Evolutionary conservation across 768 basidiomycete species (phyloP), one percentile per base, ranked within the genome.

Genomic region (Pilatotrama ljubarskyi): DNA sequence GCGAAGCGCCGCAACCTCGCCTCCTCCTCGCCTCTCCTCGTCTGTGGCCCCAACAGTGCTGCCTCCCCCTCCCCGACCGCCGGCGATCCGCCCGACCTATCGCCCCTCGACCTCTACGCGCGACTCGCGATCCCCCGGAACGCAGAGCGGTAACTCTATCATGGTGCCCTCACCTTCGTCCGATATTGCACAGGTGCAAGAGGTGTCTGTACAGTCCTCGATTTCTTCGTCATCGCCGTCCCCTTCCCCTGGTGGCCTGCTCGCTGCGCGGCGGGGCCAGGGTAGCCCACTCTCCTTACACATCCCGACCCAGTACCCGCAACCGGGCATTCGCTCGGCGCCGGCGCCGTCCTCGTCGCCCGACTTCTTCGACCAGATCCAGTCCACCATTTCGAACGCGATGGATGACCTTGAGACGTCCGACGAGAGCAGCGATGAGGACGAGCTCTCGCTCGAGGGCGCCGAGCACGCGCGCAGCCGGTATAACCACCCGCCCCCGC

Each of bases 301-400:
- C 38, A 80, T 83, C 42, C 83, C 86, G 7, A 65, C 76, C 18
- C 74, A 75, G 42, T 72, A 70, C 54, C 73, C 78, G 36, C 71
- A 78, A 25, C 75, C 78, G 35, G 74, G 77, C 13, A 76, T 87
- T 17, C 83, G 82, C 57, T 84, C 85, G 42, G 86, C 83, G 35
- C 87, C 88, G 14, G 82, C 80, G 14, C 84, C 86, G 2, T 78
- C 84, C 6, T 85, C 88, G 14, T 83, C 87, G 0, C 81, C 84
- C 24, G 83, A 84, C 29, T 91, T 91, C 78, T 91, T 91, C 70
- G 88, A 91, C 73, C 82, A 75, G 61, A 85, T 91, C 44, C 86
- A 90, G 64, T 75, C 80, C n/a, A 62, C 55, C 7, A 63, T 63
- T 15, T 84, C 88, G 43, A 87, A 87, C 70, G 87, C 83, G 24